phyloP scores from a whole-genome alignment of 345 rosid genomes.

The Eucalyptus coolabah region DNA sequence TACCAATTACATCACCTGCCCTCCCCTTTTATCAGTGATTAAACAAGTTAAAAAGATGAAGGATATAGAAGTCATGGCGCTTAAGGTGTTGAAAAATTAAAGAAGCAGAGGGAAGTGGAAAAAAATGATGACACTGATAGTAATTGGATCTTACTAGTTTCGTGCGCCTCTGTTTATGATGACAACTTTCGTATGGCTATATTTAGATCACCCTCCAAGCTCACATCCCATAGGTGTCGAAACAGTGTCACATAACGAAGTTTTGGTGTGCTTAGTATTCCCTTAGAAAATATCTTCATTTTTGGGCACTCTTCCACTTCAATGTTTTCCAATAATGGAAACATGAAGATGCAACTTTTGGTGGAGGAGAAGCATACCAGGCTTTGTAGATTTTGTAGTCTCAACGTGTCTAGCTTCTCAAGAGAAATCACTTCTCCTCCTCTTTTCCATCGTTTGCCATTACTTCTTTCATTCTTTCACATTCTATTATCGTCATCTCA shows the following conservation, averaged over 20 bases:
- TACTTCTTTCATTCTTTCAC: not conserved
- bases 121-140: accelerated
- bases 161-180: accelerated
- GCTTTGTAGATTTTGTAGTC: accelerated
- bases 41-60: not conserved
- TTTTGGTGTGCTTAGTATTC: accelerated
- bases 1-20: not conserved
- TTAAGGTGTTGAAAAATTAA: not conserved
- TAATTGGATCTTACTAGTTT: not conserved
- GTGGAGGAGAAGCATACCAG: not conserved
- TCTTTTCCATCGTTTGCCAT: not conserved
- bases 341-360: not conserved
- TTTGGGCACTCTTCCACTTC: not conserved
- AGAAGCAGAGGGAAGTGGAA: not conserved
- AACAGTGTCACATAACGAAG: accelerated
- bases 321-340: accelerated
- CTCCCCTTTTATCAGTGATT: not conserved
- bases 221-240: accelerated
- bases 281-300: not conserved
- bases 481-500: not conserved
- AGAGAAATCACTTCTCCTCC: not conserved
- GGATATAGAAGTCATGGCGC: not conserved
- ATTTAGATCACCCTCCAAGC: not conserved
- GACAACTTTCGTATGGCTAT: not conserved
- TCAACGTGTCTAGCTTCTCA: accelerated